Percentiles rank a stretch among this genome's conserved stretches.
Conservation (phyloP, 305 asterid species). For the Striga hermonthica region DNA sequence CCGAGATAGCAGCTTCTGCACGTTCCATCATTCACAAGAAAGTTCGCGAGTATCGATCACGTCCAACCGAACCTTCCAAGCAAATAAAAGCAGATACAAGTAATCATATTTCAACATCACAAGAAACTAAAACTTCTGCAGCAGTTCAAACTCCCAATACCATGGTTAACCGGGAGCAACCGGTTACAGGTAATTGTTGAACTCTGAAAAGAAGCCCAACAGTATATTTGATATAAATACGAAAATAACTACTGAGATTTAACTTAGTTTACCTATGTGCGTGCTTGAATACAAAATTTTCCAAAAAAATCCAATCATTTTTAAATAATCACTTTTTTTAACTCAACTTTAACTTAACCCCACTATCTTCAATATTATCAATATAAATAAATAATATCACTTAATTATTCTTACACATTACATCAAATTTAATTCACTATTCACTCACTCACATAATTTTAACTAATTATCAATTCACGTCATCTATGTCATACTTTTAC, state of each 20-base stretch:
- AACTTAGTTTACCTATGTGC: background rate
- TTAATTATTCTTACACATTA: too few species aligned
- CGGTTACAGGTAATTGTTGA: slow-evolving; percentile 47
- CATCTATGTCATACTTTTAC: too few species aligned
- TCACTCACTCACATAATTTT: too few species aligned
- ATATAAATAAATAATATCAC: too few species aligned
- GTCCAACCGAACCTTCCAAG: slow-evolving; percentile 42
- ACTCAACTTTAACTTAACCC: too few species aligned
- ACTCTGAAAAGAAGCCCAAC: slow-evolving; percentile 13
- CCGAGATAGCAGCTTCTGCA: slow-evolving; percentile 70
- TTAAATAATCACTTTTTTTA: too few species aligned
- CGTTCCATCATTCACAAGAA: slow-evolving; percentile 75
- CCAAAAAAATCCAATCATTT: too few species aligned
- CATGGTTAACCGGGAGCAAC: slow-evolving; percentile 31
- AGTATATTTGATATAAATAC: background rate
- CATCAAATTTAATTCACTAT: too few species aligned
- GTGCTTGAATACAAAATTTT: background rate
- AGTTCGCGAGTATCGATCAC: slow-evolving; percentile 57
- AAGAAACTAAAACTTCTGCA: slow-evolving; percentile 36
- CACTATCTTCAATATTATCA: background rate
- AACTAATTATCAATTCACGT: too few species aligned
- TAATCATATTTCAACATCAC: slow-evolving; percentile 29
- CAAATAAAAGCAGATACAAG: slow-evolving; percentile 32
- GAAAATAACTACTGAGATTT: background rate
- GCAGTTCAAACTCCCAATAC: slow-evolving; percentile 35